phyloP scores from a whole-genome alignment of 2,329 filamentous ascomycete species.

The Penicillium sp. region DNA sequence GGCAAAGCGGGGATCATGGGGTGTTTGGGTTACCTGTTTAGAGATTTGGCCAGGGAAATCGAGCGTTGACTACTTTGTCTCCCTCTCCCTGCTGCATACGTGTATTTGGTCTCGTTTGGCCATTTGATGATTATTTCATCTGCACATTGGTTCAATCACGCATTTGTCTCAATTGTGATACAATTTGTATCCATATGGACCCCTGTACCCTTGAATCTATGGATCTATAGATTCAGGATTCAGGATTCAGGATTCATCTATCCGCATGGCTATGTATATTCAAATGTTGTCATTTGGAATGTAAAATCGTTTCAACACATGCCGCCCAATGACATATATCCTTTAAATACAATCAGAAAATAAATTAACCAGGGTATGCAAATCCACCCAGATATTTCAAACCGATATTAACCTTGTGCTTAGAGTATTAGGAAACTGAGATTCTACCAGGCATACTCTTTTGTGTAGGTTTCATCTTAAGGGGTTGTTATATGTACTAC shows the following conservation, averaged over 20 bases:
- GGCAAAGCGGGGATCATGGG: slow-evolving; percentile 13
- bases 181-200: background rate
- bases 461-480: too few relatives aligned
- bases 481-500: too few relatives aligned
- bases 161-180: background rate
- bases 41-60: background rate
- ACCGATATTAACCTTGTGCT: too few relatives aligned
- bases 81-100: background rate
- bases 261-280: background rate
- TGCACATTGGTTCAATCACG: background rate
- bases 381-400: background rate
- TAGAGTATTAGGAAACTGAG: too few relatives aligned
- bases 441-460: too few relatives aligned
- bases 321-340: background rate
- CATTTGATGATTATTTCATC: background rate
- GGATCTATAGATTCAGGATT: background rate
- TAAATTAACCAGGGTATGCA: background rate
- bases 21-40: slow-evolving; percentile 18
- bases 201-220: background rate
- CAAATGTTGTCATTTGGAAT: background rate
- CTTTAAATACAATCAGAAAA: background rate
- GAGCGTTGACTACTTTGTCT: background rate
- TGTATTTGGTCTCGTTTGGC: slow-evolving; percentile 3
- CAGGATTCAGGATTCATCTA: background rate
- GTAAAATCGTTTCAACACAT: background rate